phyloP scores from a whole-genome alignment of 1,284 basidiomycete species.

The Pulchroboletus neoregius region DNA sequence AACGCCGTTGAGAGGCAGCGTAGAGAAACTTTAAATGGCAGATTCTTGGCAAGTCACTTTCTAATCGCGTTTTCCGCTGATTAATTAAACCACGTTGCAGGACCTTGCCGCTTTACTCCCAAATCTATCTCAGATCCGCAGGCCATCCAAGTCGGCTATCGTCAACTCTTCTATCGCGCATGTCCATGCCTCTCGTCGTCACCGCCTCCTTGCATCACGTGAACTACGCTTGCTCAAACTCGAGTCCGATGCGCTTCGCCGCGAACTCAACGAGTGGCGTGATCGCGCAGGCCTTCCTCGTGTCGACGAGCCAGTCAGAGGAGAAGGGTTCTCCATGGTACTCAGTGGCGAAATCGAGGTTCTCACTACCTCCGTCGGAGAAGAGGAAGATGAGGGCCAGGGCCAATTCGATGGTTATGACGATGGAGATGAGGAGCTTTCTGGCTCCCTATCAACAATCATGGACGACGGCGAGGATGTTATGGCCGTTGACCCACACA shows the following conservation, averaged over 20 bases:
- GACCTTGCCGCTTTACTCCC: conserved; percentile 87
- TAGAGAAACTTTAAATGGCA: conserved; percentile 85
- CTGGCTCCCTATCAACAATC: conserved; percentile 15
- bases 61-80: conserved; percentile 7
- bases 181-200: conserved; percentile 76
- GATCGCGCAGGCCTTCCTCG: conserved; percentile 64
- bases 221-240: conserved; percentile 72
- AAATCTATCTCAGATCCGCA: conserved; percentile 83
- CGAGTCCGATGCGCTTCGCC: conserved; percentile 76
- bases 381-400: conserved; percentile 53
- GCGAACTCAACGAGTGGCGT: conserved; percentile 87
- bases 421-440: conserved; percentile 33
- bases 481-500: conserved; percentile 18
- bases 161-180: conserved; percentile 90
- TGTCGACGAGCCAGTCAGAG: conserved; percentile 64
- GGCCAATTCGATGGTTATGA: conserved; percentile 40
- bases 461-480: conserved; percentile 33
- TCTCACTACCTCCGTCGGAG: conserved; percentile 44
- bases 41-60: conserved; percentile 68
- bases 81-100: conserved; percentile 38
- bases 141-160: conserved; percentile 91
- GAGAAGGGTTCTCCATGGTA: conserved; percentile 67
- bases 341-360: conserved; percentile 67
- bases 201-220: conserved; percentile 72
- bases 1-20: conserved; percentile 93